Evolutionary conservation across 495 filamentous ascomycete genomes (phyloP).

Genomic region (Gamarada debralockiae): DNA sequence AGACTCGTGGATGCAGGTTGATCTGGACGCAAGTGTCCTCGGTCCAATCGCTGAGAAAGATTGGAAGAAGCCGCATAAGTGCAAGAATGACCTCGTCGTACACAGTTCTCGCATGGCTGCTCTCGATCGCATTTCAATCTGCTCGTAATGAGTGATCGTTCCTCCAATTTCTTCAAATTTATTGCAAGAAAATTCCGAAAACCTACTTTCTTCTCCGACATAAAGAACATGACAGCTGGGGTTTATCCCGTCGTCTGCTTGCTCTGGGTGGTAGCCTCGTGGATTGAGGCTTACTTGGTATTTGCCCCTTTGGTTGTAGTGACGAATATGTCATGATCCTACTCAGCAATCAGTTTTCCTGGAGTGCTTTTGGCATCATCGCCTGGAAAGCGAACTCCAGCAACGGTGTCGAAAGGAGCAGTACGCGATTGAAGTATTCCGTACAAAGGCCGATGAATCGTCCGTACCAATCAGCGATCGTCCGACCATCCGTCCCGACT

Average conservation of each 20-base stretch:
- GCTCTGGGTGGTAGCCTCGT: background rate
- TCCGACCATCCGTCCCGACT: background rate
- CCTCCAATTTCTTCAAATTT: background rate
- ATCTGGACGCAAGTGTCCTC: conserved; percentile 21
- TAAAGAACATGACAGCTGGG: background rate
- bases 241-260: conserved; percentile 1
- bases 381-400: background rate
- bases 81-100: conserved; percentile 32
- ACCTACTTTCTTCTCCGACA: conserved; percentile 3
- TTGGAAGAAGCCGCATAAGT: conserved; percentile 28
- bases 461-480: background rate
- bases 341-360: background rate
- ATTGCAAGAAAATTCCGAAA: background rate
- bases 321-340: background rate
- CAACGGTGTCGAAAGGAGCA: background rate
- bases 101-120: conserved; percentile 24
- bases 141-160: background rate
- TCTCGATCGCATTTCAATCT: conserved; percentile 10
- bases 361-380: background rate
- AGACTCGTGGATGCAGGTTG: background rate
- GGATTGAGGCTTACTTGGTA: background rate
- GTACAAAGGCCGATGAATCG: background rate
- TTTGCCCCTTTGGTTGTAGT: background rate
- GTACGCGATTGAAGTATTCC: background rate
- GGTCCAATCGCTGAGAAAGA: conserved; percentile 41